A percentile compares a stretch with the other conserved stretches of the same genome.
These are phyloP conservation scores for Apocynum venetum DNA, from an alignment of 257 asterid genomes.

Conservation along the genomic window DNA sequence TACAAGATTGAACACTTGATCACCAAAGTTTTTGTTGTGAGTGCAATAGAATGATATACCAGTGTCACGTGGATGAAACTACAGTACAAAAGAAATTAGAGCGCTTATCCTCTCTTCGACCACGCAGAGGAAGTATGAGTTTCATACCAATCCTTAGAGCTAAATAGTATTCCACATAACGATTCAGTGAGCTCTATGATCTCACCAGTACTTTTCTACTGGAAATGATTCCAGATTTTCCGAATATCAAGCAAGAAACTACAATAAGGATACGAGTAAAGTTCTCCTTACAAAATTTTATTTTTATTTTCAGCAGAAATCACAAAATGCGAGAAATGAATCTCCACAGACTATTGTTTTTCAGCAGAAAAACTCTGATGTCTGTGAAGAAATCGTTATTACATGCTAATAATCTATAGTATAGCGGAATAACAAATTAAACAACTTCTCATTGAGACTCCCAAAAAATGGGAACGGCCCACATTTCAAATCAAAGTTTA, in stretches of 20 bases:
- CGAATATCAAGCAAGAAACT: neutral
- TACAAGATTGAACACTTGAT: neutral
- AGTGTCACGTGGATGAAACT: neutral
- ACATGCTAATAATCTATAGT: neutral
- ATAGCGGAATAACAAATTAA: neutral
- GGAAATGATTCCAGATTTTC: neutral
- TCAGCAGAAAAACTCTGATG: neutral
- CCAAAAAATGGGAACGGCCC: neutral
- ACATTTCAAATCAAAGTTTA: neutral
- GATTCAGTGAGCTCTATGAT: neutral
- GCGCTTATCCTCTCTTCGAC: neutral
- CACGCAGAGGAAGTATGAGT: neutral
- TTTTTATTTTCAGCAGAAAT: neutral
- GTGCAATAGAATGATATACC: neutral
- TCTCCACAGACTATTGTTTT: neutral
- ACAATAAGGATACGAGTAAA: too few species aligned
- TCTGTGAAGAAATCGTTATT: neutral
- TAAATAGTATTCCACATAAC: neutral
- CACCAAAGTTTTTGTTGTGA: neutral
- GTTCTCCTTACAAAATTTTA: too few species aligned
- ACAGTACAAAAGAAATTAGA: neutral
- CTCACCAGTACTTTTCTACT: neutral
- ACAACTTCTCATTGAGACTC: neutral
- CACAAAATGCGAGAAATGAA: neutral
- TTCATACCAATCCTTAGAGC: neutral